phyloP scores from a whole-genome alignment of 2,329 filamentous ascomycete species.

The Bipolaris oryzae region DNA sequence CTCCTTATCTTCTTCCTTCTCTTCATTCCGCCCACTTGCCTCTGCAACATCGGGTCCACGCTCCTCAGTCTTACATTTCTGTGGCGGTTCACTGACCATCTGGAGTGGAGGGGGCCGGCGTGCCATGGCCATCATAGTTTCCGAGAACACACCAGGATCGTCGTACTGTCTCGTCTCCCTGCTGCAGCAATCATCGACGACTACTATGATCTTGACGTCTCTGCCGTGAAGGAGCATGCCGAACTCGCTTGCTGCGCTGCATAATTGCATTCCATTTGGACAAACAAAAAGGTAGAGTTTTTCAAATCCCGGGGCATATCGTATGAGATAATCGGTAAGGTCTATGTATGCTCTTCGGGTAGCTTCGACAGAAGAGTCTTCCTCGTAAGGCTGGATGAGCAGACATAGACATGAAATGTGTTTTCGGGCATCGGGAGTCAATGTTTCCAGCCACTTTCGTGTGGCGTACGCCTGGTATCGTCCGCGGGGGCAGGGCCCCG shows the following conservation, averaged over 20 bases:
- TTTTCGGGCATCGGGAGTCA: constrained; percentile 22
- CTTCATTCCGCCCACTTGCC: background rate
- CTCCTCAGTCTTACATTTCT: background rate
- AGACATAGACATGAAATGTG: constrained; percentile 31
- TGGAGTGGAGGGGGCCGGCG: background rate
- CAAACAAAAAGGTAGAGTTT: constrained; percentile 28
- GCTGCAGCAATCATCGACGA: constrained; percentile 4
- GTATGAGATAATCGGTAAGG: constrained; percentile 25
- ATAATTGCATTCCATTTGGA: constrained; percentile 12
- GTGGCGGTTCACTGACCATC: background rate
- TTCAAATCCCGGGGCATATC: constrained; percentile 20
- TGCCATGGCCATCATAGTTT: background rate
- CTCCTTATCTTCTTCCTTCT: background rate
- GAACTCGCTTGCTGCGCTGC: constrained; percentile 16
- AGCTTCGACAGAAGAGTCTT: constrained; percentile 28
- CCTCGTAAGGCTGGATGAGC: constrained; percentile 37
- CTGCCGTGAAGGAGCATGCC: constrained; percentile 15
- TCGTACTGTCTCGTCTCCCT: constrained; percentile 8
- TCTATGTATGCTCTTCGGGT: constrained; percentile 24
- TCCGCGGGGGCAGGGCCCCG: constrained; percentile 40
- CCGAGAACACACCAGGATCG: constrained; percentile 10
- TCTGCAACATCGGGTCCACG: background rate
- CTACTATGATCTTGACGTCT: constrained; percentile 16
- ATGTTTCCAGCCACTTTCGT: constrained; percentile 27
- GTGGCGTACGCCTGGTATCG: constrained; percentile 45